Evolutionary conservation across 2,329 filamentous ascomycete species (phyloP).

Genomic region (Beauveria varroae): DNA sequence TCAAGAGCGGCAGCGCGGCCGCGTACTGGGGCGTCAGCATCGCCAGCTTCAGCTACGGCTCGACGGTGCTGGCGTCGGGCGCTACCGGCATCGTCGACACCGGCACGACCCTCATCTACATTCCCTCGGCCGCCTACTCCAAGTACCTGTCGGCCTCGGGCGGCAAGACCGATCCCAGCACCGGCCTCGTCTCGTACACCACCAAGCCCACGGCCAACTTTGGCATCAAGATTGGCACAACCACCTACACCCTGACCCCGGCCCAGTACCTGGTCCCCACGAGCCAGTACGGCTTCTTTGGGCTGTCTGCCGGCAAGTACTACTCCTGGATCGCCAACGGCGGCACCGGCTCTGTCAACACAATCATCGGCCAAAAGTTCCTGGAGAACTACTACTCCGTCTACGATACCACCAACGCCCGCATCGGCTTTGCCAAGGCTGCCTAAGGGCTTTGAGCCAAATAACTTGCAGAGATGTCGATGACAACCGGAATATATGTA

Average conservation of each 20-base stretch:
- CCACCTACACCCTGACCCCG: slow-evolving; percentile 21
- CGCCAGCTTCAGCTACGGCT: slow-evolving; percentile 18
- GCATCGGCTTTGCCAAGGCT: slow-evolving; percentile 18
- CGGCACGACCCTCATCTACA: slow-evolving; percentile 21
- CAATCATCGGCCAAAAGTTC: slow-evolving; percentile 24
- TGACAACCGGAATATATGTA: neutral
- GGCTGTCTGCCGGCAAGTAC: slow-evolving; percentile 19
- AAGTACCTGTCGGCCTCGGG: slow-evolving; percentile 21
- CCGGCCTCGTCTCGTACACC: slow-evolving; percentile 19
- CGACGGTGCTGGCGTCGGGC: slow-evolving; percentile 13
- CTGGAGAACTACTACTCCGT: slow-evolving; percentile 24
- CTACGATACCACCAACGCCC: slow-evolving; percentile 18
- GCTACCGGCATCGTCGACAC: slow-evolving; percentile 20
- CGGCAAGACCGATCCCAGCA: slow-evolving; percentile 18
- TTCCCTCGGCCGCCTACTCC: slow-evolving; percentile 20
- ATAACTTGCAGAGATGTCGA: neutral
- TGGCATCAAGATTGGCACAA: slow-evolving; percentile 20
- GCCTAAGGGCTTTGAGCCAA: neutral
- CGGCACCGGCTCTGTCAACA: slow-evolving; percentile 20
- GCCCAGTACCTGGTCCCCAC: slow-evolving; percentile 20
- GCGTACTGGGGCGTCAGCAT: slow-evolving; percentile 20
- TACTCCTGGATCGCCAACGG: slow-evolving; percentile 23
- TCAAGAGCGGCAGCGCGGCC: slow-evolving; percentile 12
- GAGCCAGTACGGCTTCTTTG: slow-evolving; percentile 19
- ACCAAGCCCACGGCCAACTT: slow-evolving; percentile 23